Percentiles rank a stretch among this genome's conserved stretches.
Conservation (phyloP, 495 filamentous ascomycete species). For the Aspergillus bridgeri region DNA sequence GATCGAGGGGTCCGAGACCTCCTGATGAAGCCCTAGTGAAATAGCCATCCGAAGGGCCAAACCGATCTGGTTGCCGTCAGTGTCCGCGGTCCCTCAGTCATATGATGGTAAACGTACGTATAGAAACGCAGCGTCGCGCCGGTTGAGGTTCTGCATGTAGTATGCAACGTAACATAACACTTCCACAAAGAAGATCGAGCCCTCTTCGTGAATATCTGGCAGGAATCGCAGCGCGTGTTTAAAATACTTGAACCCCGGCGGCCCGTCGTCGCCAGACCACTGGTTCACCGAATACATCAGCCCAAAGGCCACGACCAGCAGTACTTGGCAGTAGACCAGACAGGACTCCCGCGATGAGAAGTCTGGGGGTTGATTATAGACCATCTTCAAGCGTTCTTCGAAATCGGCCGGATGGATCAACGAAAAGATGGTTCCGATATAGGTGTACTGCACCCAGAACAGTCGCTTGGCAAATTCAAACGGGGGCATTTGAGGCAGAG, state of each 20-base stretch:
- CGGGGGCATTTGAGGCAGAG: conserved; percentile 38
- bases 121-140: conserved; percentile 46
- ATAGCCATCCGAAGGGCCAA: conserved; percentile 51
- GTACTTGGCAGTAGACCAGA: conserved; percentile 36
- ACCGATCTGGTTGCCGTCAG: conserved; percentile 33
- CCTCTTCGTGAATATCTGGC: conserved; percentile 49
- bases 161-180: conserved; percentile 50
- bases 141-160: conserved; percentile 52
- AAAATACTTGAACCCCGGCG: conserved; percentile 51
- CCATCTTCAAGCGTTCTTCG: conserved; percentile 37
- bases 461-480: conserved; percentile 43
- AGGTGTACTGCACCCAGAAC: conserved; percentile 47
- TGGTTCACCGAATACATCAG: conserved; percentile 52
- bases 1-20: conserved; percentile 33
- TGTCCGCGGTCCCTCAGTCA: background rate
- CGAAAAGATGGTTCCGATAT: conserved; percentile 52
- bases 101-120: conserved; percentile 25
- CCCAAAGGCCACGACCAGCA: conserved; percentile 50
- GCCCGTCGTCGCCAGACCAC: conserved; percentile 46
- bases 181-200: conserved; percentile 49
- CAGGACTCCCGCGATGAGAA: conserved; percentile 33
- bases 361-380: conserved; percentile 36
- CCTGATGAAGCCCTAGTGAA: conserved; percentile 49
- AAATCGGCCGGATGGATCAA: conserved; percentile 42
- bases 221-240: conserved; percentile 45